Percentiles rank a stretch among this genome's conserved stretches.
phyloP scores from a whole-genome alignment of 495 filamentous ascomycete genomes.

The Eremomyces bilateralis region DNA sequence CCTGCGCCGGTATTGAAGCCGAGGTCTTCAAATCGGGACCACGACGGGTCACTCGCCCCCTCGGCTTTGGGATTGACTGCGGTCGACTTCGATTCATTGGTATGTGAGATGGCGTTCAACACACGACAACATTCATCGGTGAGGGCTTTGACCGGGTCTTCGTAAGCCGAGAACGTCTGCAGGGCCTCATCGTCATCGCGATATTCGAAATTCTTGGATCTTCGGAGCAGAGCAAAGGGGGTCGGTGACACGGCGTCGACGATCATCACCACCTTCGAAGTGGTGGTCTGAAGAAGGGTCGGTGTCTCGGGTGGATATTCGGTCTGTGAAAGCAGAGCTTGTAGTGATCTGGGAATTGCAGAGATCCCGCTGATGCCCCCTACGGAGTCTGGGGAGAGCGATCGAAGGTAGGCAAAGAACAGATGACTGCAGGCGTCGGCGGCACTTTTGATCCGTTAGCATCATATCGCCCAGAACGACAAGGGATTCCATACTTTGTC shows the following conservation, averaged over 20 bases:
- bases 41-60: constrained; percentile 58
- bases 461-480: background rate
- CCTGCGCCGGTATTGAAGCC: constrained; percentile 39
- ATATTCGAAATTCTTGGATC: constrained; percentile 90
- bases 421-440: constrained; percentile 91
- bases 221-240: constrained; percentile 72
- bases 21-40: constrained; percentile 92
- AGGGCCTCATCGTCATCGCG: constrained; percentile 67
- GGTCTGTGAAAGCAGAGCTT: constrained; percentile 73
- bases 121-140: constrained; percentile 90
- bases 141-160: constrained; percentile 70
- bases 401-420: constrained; percentile 93
- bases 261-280: constrained; percentile 86
- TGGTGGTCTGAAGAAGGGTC: constrained; percentile 52
- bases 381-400: constrained; percentile 55
- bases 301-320: constrained; percentile 82
- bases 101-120: constrained; percentile 65
- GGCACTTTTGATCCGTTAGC: constrained; percentile 31
- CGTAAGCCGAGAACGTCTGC: constrained; percentile 63
- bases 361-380: constrained; percentile 54
- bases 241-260: constrained; percentile 91
- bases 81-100: constrained; percentile 58
- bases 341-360: constrained; percentile 67
- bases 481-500: constrained; percentile 28
- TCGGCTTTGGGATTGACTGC: constrained; percentile 8